A percentile compares a stretch with the other conserved stretches of the same genome.
Evolutionary conservation across 768 basidiomycete species (phyloP).

Genomic region (Strobilomyces dryophilus): DNA sequence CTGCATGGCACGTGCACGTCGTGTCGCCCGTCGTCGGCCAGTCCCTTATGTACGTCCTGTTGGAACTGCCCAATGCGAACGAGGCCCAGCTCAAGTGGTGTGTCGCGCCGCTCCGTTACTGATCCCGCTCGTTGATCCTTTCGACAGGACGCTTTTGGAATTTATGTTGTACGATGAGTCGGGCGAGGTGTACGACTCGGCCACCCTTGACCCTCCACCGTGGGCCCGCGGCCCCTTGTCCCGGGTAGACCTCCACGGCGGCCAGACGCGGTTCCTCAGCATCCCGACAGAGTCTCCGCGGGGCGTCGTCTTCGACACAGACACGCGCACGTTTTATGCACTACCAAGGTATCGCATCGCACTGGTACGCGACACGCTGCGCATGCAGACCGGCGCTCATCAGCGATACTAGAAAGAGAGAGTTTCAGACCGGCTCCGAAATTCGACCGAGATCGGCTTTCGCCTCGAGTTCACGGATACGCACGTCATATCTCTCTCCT

Average conservation of each 20-base stretch:
- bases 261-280: neutral
- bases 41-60: neutral
- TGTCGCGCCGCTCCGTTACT: neutral
- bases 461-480: neutral
- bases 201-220: neutral
- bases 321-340: too few relatives aligned
- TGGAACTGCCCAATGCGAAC: neutral
- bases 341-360: neutral
- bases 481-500: neutral
- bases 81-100: neutral
- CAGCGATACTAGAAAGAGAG: neutral
- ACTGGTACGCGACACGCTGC: neutral
- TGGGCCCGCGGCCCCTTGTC: too few relatives aligned
- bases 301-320: neutral
- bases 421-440: neutral
- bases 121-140: neutral
- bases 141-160: neutral
- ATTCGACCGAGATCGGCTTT: neutral
- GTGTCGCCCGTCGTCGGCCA: neutral
- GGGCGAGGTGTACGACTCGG: neutral
- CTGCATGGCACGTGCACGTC: neutral
- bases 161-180: slow-evolving; percentile 1
- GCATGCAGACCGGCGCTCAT: too few relatives aligned
- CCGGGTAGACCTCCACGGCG: neutral
- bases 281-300: neutral